Percentiles rank a stretch among this genome's conserved stretches.
Conservation (phyloP, 2,329 filamentous ascomycete genomes). For the Ophiostoma quercus region DNA sequence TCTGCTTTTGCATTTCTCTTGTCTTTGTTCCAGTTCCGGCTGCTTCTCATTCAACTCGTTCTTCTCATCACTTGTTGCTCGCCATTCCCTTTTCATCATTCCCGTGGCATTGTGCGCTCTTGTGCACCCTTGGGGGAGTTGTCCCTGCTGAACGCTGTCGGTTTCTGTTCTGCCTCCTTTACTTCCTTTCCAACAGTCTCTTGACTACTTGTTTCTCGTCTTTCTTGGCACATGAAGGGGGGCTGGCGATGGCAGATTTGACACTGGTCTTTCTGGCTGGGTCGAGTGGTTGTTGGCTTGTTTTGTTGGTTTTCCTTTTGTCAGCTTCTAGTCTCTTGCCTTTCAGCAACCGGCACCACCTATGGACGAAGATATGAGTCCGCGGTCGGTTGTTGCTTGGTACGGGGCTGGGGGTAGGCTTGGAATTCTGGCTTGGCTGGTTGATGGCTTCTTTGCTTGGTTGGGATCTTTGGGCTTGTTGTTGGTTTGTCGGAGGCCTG, state of each 20-base stretch:
- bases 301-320: constrained; percentile 34
- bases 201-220: background rate
- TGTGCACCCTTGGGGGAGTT: constrained; percentile 13
- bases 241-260: constrained; percentile 18
- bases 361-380: constrained; percentile 89
- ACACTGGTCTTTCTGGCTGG: constrained; percentile 28
- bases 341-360: constrained; percentile 22
- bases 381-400: constrained; percentile 41
- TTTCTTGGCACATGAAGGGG: constrained; percentile 16
- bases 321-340: constrained; percentile 9
- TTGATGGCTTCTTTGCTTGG: constrained; percentile 23
- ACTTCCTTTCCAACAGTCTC: background rate
- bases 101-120: constrained; percentile 13
- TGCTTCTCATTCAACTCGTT: constrained; percentile 17
- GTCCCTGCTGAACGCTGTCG: constrained; percentile 12
- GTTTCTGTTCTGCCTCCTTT: background rate
- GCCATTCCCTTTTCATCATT: constrained; percentile 13
- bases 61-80: constrained; percentile 16
- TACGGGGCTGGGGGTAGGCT: constrained; percentile 17
- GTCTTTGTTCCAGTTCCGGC: background rate
- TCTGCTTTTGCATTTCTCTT: background rate
- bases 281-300: background rate
- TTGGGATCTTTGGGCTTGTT: constrained; percentile 6
- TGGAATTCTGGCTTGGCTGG: constrained; percentile 26
- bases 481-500: constrained; percentile 20